A percentile compares a stretch with the other conserved stretches of the same genome.
Conservation (phyloP, 2,329 filamentous ascomycete species). For the Pseudopithomyces maydicus region DNA sequence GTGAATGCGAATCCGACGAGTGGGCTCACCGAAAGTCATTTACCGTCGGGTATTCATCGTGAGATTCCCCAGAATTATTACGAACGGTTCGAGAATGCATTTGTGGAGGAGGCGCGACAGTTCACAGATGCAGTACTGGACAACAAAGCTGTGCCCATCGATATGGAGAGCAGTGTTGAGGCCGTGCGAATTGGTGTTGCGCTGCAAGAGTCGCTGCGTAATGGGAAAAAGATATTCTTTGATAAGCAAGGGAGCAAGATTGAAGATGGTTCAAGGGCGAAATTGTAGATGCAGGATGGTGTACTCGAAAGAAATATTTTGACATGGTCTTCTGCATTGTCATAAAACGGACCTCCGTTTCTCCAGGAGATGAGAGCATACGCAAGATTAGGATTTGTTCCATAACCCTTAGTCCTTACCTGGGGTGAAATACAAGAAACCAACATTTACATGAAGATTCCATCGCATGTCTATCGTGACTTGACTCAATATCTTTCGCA, state of each 20-base stretch:
- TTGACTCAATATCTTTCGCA: too few relatives aligned
- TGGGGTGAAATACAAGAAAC: background rate
- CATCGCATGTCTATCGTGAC: too few relatives aligned
- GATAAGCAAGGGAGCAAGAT: constrained; percentile 58
- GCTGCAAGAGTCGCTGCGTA: constrained; percentile 51
- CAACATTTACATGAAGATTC: too few relatives aligned
- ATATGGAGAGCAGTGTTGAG: constrained; percentile 62
- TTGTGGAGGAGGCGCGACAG: constrained; percentile 67
- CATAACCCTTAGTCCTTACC: background rate
- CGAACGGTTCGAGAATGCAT: constrained; percentile 66
- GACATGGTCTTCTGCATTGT: background rate
- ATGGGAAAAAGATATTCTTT: constrained; percentile 58
- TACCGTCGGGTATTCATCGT: constrained; percentile 58
- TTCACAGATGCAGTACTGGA: constrained; percentile 66
- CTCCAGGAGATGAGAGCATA: too few relatives aligned
- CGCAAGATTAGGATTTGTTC: too few relatives aligned
- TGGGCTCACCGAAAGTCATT: constrained; percentile 62
- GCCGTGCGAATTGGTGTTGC: constrained; percentile 64
- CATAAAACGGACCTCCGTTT: constrained; percentile 2
- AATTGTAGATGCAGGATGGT: constrained; percentile 32
- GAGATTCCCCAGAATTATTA: constrained; percentile 68
- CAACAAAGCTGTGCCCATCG: constrained; percentile 59
- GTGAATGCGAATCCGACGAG: constrained; percentile 64
- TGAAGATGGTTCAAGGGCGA: constrained; percentile 41
- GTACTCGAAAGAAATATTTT: background rate